Conservation (phyloP, 352 stramenopile species). For the Pythium oligandrum region DNA sequence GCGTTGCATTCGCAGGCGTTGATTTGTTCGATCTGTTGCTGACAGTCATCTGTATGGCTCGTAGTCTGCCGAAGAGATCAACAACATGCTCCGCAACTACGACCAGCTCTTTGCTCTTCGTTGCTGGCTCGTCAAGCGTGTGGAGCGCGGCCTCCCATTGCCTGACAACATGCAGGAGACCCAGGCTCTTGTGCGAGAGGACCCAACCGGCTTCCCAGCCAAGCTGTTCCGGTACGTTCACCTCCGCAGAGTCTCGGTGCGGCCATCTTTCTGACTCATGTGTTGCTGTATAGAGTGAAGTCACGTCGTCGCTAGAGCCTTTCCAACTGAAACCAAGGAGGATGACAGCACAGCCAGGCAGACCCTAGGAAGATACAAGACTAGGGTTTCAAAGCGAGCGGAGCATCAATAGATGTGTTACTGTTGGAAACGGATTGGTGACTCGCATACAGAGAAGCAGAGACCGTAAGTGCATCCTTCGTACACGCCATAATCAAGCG, state of each 20-base stretch:
- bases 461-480: too few species aligned
- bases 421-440: too few species aligned
- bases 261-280: neutral
- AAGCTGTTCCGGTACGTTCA: conserved; percentile 70
- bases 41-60: neutral
- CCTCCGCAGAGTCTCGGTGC: neutral
- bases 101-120: conserved; percentile 72
- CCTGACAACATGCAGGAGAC: conserved; percentile 77
- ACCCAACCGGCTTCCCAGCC: conserved; percentile 81
- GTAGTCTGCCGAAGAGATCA: conserved; percentile 79
- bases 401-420: neutral
- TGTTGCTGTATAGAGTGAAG: conserved; percentile 38
- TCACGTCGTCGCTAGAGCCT: conserved; percentile 54
- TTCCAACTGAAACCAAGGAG: too few species aligned
- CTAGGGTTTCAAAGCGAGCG: neutral
- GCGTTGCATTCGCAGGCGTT: conserved; percentile 12
- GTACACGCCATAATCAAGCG: too few species aligned
- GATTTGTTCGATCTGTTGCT: neutral
- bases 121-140: conserved; percentile 77
- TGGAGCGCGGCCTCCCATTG: conserved; percentile 67
- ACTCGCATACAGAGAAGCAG: too few species aligned
- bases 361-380: too few species aligned
- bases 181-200: conserved; percentile 69
- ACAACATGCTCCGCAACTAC: conserved; percentile 83
- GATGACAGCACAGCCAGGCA: too few species aligned